phyloP scores from a whole-genome alignment of 2,329 filamentous ascomycete genomes.

The Colletotrichum viniferum region DNA sequence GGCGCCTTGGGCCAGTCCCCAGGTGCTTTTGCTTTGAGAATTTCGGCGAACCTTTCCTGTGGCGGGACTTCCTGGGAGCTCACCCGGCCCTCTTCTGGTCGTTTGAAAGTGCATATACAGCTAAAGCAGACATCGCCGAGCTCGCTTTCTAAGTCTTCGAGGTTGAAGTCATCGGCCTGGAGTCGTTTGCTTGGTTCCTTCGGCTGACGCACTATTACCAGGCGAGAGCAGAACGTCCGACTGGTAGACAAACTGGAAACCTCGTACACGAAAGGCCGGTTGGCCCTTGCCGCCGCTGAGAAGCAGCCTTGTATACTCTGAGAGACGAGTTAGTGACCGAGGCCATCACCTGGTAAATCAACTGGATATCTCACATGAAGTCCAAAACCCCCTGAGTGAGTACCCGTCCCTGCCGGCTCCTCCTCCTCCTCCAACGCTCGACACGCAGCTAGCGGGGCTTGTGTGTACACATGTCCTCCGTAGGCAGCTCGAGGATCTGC shows the following conservation, averaged over 20 bases:
- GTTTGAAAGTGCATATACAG: constrained; percentile 58
- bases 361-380: constrained; percentile 39
- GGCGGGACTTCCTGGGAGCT: constrained; percentile 43
- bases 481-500: constrained; percentile 29
- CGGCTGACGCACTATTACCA: constrained; percentile 48
- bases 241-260: constrained; percentile 49
- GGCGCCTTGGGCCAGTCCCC: constrained; percentile 50
- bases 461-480: constrained; percentile 41
- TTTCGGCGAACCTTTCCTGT: constrained; percentile 45
- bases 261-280: constrained; percentile 59
- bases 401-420: neutral
- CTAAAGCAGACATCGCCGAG: constrained; percentile 52
- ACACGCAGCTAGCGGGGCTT: constrained; percentile 36
- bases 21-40: constrained; percentile 41
- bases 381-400: constrained; percentile 27
- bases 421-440: constrained; percentile 32
- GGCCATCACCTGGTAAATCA: no score
- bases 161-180: constrained; percentile 4
- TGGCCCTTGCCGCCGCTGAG: constrained; percentile 47
- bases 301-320: constrained; percentile 63
- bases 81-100: constrained; percentile 38
- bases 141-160: constrained; percentile 40
- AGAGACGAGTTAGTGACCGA: neutral
- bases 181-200: neutral
- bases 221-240: constrained; percentile 52